Evolutionary conservation across 2,329 filamentous ascomycete genomes (phyloP).

Genomic region (Cucurbitaria berberidis): DNA sequence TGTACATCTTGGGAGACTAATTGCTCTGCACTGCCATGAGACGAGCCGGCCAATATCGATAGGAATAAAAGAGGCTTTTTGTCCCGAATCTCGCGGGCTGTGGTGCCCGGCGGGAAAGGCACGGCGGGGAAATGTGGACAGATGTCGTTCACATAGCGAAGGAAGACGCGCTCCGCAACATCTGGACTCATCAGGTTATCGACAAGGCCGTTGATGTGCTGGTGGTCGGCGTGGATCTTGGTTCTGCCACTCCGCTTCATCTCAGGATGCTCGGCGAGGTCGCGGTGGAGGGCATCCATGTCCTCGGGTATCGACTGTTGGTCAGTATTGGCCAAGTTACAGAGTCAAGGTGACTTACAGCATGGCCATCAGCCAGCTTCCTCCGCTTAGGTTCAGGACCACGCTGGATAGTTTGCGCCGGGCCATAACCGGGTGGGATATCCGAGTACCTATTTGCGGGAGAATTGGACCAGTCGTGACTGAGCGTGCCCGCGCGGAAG

Average conservation of each 20-base stretch:
- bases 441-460: conserved; percentile 26
- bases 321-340: conserved; percentile 3
- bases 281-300: conserved; percentile 47
- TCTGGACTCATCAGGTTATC: conserved; percentile 59
- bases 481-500: conserved; percentile 34
- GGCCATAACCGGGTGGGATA: conserved; percentile 40
- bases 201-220: conserved; percentile 47
- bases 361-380: conserved; percentile 36
- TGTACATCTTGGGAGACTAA: conserved; percentile 62
- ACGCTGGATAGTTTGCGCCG: conserved; percentile 38
- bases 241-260: conserved; percentile 41
- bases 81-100: conserved; percentile 60
- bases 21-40: conserved; percentile 52
- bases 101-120: conserved; percentile 61
- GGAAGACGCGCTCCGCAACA: conserved; percentile 62
- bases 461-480: conserved; percentile 39
- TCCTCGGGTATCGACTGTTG: conserved; percentile 45
- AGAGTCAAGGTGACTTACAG: conserved; percentile 24
- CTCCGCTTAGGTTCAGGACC: conserved; percentile 43
- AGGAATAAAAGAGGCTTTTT: conserved; percentile 67
- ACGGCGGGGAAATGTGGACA: conserved; percentile 64
- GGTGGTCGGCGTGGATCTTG: conserved; percentile 42
- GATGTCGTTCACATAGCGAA: conserved; percentile 62
- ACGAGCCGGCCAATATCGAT: conserved; percentile 61
- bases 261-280: conserved; percentile 44